phyloP scores from a whole-genome alignment of 2,329 filamentous ascomycete genomes.

The Diaporthe australafricana region DNA sequence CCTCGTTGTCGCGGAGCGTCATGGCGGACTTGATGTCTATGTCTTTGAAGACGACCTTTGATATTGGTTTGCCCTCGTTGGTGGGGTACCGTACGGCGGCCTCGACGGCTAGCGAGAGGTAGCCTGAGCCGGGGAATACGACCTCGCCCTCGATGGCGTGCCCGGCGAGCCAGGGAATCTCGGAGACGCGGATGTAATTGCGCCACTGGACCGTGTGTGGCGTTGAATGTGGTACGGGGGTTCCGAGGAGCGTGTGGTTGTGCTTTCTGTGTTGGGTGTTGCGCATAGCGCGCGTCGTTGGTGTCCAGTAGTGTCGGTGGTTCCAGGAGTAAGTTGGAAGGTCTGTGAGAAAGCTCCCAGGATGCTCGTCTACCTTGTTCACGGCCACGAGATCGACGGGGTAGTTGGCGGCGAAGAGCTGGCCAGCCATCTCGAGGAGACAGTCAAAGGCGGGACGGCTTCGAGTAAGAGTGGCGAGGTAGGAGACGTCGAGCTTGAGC shows the following conservation, averaged over 20 bases:
- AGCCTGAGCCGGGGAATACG: conserved; percentile 51
- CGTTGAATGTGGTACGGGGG: not conserved
- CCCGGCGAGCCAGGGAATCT: conserved; percentile 52
- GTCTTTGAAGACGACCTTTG: not conserved
- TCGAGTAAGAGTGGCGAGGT: not conserved
- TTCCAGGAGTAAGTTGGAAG: conserved; percentile 36
- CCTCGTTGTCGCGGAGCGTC: conserved; percentile 41
- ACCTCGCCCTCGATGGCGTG: conserved; percentile 47
- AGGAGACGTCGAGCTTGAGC: not conserved
- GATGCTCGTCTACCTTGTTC: not conserved
- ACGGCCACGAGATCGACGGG: conserved; percentile 9
- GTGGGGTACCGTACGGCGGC: conserved; percentile 33
- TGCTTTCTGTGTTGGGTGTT: conserved; percentile 1
- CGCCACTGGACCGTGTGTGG: conserved; percentile 25
- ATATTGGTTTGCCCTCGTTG: not conserved
- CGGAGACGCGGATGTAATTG: conserved; percentile 39
- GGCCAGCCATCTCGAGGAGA: not conserved
- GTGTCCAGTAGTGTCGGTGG: conserved; percentile 34
- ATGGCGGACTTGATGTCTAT: conserved; percentile 19
- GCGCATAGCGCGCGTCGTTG: conserved; percentile 33
- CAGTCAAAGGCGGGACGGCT: not conserved
- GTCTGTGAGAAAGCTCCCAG: not conserved
- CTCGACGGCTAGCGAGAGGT: conserved; percentile 40
- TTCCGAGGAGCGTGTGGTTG: conserved; percentile 34
- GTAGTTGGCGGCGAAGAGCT: not conserved